These are phyloP conservation scores for Trypanosoma boissoni DNA, from an alignment of 208 protist species.

Conservation along the genomic window DNA sequence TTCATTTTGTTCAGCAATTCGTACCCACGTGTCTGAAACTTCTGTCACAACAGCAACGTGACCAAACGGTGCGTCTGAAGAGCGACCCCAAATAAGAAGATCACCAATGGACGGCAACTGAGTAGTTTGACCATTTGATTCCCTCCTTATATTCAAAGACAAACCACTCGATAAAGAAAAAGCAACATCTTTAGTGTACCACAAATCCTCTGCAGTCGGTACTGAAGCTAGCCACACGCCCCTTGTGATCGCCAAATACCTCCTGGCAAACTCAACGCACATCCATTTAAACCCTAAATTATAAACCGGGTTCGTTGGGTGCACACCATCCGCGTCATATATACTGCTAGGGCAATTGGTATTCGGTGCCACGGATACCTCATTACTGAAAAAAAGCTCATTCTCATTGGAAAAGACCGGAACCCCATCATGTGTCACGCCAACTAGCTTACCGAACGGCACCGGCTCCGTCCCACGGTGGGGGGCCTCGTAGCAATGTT, in stretches of 20 bases:
- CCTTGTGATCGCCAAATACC: conserved; percentile 65
- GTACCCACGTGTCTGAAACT: conserved; percentile 25
- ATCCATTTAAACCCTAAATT: conserved; percentile 69
- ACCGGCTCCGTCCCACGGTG: conserved; percentile 43
- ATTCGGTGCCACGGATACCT: conserved; percentile 36
- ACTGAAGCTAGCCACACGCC: conserved; percentile 60
- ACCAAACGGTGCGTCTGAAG: conserved; percentile 43
- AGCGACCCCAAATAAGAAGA: conserved; percentile 59
- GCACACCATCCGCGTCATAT: neutral
- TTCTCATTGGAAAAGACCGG: conserved; percentile 75
- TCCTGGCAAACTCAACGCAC: conserved; percentile 66
- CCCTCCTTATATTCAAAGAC: conserved; percentile 28
- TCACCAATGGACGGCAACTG: conserved; percentile 36
- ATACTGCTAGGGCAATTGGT: conserved; percentile 10
- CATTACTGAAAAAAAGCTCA: conserved; percentile 50
- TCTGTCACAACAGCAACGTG: conserved; percentile 63
- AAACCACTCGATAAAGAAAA: conserved; percentile 22
- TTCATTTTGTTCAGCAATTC: conserved; percentile 73
- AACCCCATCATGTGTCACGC: conserved; percentile 55
- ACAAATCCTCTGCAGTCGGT: conserved; percentile 54
- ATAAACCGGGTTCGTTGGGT: conserved; percentile 11
- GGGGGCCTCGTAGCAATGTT: conserved; percentile 20
- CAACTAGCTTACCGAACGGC: conserved; percentile 57
- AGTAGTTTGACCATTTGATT: conserved; percentile 32
- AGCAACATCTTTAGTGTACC: conserved; percentile 32